Percentiles rank a stretch among this genome's conserved stretches.
phyloP scores from a whole-genome alignment of 2,329 filamentous ascomycete species.

The Xylariaceae sp. region DNA sequence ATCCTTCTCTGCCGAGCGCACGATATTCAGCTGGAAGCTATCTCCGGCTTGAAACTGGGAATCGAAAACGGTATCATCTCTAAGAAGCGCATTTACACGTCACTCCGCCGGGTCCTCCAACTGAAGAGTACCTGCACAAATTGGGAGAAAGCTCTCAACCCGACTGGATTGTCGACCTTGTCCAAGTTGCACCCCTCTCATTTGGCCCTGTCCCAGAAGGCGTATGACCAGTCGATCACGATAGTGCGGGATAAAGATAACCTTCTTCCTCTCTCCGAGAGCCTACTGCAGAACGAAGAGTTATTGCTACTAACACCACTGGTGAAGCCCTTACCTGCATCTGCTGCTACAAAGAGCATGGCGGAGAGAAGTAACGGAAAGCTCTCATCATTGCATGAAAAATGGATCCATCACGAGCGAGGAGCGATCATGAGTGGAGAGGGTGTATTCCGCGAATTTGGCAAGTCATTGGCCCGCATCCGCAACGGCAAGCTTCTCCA shows the following conservation, averaged over 20 bases:
- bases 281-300: slow-evolving; percentile 79
- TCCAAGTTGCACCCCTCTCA: slow-evolving; percentile 79
- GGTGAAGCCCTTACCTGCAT: slow-evolving; percentile 88
- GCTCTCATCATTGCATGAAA: slow-evolving; percentile 45
- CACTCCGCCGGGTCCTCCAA: slow-evolving; percentile 68
- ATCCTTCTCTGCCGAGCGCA: slow-evolving; percentile 85
- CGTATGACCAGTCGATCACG: slow-evolving; percentile 89
- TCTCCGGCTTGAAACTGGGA: slow-evolving; percentile 81
- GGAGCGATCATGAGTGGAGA: slow-evolving; percentile 81
- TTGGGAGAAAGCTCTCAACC: slow-evolving; percentile 88
- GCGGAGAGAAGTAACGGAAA: slow-evolving; percentile 48
- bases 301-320: slow-evolving; percentile 82
- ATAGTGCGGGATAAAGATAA: slow-evolving; percentile 86
- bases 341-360: slow-evolving; percentile 69
- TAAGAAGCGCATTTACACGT: slow-evolving; percentile 72
- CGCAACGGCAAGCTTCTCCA: slow-evolving; percentile 82
- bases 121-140: slow-evolving; percentile 83
- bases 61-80: slow-evolving; percentile 88
- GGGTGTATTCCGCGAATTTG: slow-evolving; percentile 84
- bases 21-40: slow-evolving; percentile 82
- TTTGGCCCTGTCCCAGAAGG: slow-evolving; percentile 71
- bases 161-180: slow-evolving; percentile 69
- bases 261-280: slow-evolving; percentile 73
- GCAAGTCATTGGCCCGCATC: slow-evolving; percentile 78
- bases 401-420: slow-evolving; percentile 53